These are phyloP conservation scores for Canavalia ensiformis DNA, from an alignment of 306 rosid species.

Conservation along the genomic window DNA sequence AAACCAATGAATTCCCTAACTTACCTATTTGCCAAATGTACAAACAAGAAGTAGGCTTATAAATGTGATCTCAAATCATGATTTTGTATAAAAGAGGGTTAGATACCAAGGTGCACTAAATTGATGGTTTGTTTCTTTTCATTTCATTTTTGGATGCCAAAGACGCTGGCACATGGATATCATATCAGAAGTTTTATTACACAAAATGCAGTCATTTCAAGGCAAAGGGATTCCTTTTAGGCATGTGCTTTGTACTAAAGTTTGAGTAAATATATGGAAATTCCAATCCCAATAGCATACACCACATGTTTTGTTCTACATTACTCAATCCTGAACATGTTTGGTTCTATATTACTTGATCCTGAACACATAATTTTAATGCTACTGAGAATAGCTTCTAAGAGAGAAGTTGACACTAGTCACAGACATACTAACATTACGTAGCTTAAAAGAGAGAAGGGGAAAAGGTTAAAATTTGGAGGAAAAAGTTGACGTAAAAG, in stretches of 20 bases:
- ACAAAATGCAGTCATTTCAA: slow-evolving; percentile 24
- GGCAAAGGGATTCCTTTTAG: neutral
- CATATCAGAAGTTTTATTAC: slow-evolving; percentile 26
- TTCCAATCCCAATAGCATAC: neutral
- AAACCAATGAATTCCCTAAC: slow-evolving; percentile 4
- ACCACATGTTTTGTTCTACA: no score
- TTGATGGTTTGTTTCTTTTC: neutral
- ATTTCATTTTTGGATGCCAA: neutral
- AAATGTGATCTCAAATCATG: slow-evolving; percentile 26
- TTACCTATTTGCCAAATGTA: neutral
- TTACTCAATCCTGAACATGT: no score
- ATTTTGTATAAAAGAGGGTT: neutral
- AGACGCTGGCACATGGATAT: slow-evolving; percentile 12
- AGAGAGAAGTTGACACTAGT: no score
- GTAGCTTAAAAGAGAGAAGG: neutral
- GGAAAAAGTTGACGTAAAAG: neutral
- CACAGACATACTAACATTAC: neutral
- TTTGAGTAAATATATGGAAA: neutral
- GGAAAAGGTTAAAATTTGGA: neutral
- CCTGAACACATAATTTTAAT: no score
- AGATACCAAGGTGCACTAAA: slow-evolving; percentile 1
- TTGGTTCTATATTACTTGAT: no score
- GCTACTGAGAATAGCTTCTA: no score
- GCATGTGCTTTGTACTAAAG: neutral
- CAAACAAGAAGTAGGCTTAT: slow-evolving; percentile 14